A percentile compares a stretch with the other conserved stretches of the same genome.
phyloP scores from a whole-genome alignment of 2,329 filamentous ascomycete species.

The Pseudocercospora macadamiae region DNA sequence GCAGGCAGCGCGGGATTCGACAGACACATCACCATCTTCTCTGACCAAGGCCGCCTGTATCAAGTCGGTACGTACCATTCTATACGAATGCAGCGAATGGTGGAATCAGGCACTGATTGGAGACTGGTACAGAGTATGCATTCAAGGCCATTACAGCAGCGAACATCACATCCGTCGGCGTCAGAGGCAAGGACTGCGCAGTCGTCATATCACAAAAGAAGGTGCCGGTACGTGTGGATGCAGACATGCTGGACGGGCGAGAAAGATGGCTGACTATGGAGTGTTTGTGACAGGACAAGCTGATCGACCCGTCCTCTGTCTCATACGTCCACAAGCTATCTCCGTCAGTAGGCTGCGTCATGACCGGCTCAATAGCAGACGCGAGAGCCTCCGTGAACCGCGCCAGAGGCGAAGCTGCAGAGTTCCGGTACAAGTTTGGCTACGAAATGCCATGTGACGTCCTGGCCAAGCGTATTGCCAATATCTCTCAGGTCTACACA shows the following conservation, averaged over 20 bases:
- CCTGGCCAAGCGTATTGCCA: slow-evolving; percentile 92
- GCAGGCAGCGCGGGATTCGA: slow-evolving; percentile 88
- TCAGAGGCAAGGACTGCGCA: slow-evolving; percentile 94
- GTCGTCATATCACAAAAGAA: slow-evolving; percentile 99
- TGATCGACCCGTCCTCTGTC: slow-evolving; percentile 96
- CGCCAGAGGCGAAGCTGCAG: slow-evolving; percentile 91
- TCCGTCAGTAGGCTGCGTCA: slow-evolving; percentile 93
- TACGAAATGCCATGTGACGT: slow-evolving; percentile 99
- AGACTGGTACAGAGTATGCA: slow-evolving; percentile 78
- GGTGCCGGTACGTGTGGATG: slow-evolving; percentile 74
- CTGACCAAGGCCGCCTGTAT: slow-evolving; percentile 95
- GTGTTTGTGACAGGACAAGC: slow-evolving; percentile 75
- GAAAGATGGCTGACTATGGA: slow-evolving; percentile 22
- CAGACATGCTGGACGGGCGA: neutral
- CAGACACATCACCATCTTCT: slow-evolving; percentile 99
- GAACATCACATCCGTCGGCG: slow-evolving; percentile 96
- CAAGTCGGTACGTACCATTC: slow-evolving; percentile 83
- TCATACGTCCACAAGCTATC: slow-evolving; percentile 98
- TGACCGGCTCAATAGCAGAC: slow-evolving; percentile 98
- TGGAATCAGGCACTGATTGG: slow-evolving; percentile 26
- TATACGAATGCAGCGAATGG: neutral
- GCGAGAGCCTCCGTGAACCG: slow-evolving; percentile 90
- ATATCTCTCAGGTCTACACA: slow-evolving; percentile 99
- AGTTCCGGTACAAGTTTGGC: slow-evolving; percentile 97
- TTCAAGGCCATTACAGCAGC: slow-evolving; percentile 99